Base-by-base conservation (phyloP, 202 grass and related monocot species). In the Zoysia matrella region DNA sequence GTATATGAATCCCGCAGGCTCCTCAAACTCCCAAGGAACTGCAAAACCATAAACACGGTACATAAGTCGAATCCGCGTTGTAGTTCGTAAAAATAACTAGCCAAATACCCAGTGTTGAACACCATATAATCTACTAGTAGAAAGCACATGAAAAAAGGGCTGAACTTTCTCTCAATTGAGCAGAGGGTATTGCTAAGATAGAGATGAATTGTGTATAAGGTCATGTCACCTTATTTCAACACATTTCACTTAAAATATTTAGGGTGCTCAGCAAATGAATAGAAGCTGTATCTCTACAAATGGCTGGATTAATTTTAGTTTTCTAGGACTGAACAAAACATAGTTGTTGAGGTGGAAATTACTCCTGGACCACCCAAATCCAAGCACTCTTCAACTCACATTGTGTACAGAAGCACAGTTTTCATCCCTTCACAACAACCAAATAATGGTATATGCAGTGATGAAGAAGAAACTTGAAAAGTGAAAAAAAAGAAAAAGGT, bases 21-120 rank as follows among this genome's bases (percentile, higher is more conserved):
- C 85, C 91, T 93, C 87, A 98, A 83, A 74, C 95, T 94, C 66
- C 96, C 92, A 56, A 95, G 88, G 77, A 98, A 98, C 96, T 98
- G 89, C 53, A 76, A 78, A 78, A 81, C 42, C 48, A 70, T 2
- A 64, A 47, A 73, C 30, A 86, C 89, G 76, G 60, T 36, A 60
- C n/a, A 56, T 65, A 65, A 14, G 64, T 83, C 22, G 74, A 72
- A 78, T 43, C 52, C 77, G 73, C 30, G 56, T 61, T 65, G 15
- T 66, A 43, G 18, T 47, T 68, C 30, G 18, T 67, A 65, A 41
- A 30, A 69, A 8, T 42, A 41, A 7, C 22, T 16, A 67, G 46
- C 51, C 10, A 65, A 22, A 80, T 5, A 18, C 46, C 43, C 69
- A 11, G 47, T 14, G 10, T 45, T 71, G 66, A 60, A 48, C 22